Base-by-base conservation (phyloP, 345 rosid species). In the Eucalyptus cladocalyx region DNA sequence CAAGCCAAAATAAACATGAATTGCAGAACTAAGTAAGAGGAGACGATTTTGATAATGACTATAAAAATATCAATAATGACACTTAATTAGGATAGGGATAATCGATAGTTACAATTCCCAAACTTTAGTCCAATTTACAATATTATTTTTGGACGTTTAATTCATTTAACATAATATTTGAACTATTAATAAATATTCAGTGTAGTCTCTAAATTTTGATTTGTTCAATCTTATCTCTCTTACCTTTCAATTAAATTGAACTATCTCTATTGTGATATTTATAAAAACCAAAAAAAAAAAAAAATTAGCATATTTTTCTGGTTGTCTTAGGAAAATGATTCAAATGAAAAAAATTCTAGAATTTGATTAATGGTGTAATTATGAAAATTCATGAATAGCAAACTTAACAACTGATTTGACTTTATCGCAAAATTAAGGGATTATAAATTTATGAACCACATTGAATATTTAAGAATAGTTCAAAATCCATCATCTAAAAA, bases 21-120 rank as follows among this genome's bases (percentile, higher is more conserved):
- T 69, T 69, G 80, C 23, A 32, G 80, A 34, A 5, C 2, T 2
- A 34, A 65, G 76, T 65, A 65, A 65, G 42, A 69, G 43, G 80
- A 69, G 24, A 34, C 23, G 1, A 15, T 18, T 18, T 69, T 5
- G 42, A 4, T 69, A 69, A 69, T 34, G 43, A 17, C 80, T 34
- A 18, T 34, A 1, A 69, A 34, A 32, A 32, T 69, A 1, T 69
- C 43, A 18, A 34, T 18, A 69, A 18, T 34, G 4, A 2, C 80
- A 69, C 43, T 69, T 69, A 34, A 69, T 69, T 34, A 69, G 23
- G 43, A 34, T 69, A 1, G 42, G 4, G 43, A 69, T 9, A n/a
- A 69, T 32, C 0, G 7, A 69, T 11, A 3, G 12, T 24, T 1
- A 5, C 5, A 9, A 0, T 56, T 56, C 1, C 30, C 13, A 56